Evolutionary conservation across 2,329 filamentous ascomycete genomes (phyloP).

Genomic region (Claviceps pusilla): DNA sequence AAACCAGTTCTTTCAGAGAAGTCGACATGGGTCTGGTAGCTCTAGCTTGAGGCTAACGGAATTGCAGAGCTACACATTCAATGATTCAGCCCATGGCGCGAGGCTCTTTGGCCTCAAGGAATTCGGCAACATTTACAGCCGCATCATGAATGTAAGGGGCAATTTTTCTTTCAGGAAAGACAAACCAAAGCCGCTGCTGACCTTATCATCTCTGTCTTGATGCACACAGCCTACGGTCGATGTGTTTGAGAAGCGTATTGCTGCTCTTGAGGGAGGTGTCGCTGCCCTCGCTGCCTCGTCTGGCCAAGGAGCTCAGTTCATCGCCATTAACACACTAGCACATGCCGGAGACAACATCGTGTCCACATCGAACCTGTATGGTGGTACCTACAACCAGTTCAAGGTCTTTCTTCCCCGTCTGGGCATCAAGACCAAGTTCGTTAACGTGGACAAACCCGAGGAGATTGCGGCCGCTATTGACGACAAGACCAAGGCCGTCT

Average conservation of each 20-base stretch:
- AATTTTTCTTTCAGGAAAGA: background rate
- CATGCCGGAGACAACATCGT: conserved; percentile 86
- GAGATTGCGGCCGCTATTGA: conserved; percentile 75
- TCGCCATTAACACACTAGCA: conserved; percentile 72
- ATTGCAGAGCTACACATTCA: conserved; percentile 68
- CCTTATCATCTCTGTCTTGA: background rate
- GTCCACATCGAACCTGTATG: conserved; percentile 79
- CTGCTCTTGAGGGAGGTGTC: conserved; percentile 85
- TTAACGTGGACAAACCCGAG: conserved; percentile 63
- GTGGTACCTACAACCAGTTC: conserved; percentile 93
- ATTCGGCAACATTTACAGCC: conserved; percentile 93
- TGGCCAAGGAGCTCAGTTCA: conserved; percentile 84
- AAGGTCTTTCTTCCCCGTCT: conserved; percentile 81
- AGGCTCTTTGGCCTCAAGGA: conserved; percentile 94
- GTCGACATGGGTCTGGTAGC: background rate
- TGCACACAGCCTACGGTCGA: conserved; percentile 67
- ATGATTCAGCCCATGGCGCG: conserved; percentile 90
- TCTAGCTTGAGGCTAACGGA: background rate
- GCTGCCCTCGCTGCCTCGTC: conserved; percentile 74
- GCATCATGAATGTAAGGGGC: conserved; percentile 70
- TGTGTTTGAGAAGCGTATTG: conserved; percentile 91
- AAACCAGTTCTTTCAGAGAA: background rate
- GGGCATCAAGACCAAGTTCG: conserved; percentile 77
- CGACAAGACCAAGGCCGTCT: conserved; percentile 84
- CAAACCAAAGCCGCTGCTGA: background rate